Base-by-base conservation (phyloP, 148 eudicot species). In the Chenopodium formosanum region DNA sequence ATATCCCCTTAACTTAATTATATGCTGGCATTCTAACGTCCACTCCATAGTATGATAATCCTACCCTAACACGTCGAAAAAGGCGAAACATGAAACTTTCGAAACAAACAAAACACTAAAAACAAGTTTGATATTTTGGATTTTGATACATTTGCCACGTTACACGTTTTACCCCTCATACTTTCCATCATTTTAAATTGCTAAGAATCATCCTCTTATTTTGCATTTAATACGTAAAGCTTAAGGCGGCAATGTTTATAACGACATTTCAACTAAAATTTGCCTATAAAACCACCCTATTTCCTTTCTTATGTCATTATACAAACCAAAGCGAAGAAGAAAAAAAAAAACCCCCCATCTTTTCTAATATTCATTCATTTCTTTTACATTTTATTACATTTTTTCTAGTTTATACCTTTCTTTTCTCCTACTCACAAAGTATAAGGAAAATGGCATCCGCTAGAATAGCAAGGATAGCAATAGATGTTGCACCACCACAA, bases 401-500 rank as follows among this genome's bases (percentile, higher is more conserved):
- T 5, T 40, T 34, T 34, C 40, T 34, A 34, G 40, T 34, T 31
- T 40, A 0, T 40, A 40, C 44, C 53, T 50, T 3, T 50, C 53
- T 50, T 3, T 10, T 13, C 52, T 13, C 16, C 53, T 50, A 50
- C 53, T 9, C 53, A 50, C 13, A 50, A 50, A 50, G 2, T 50
- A 2, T 16, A 70, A 22, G 46, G 47, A 9, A n/a, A 20, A 46
- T 46, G 56, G 31, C 56, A 20, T 44, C 75, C 9, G 47, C 75
- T 46, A 46, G 75, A n/a, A n/a, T 73, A 47, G 75, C 75, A 73
- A 73, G 75, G 47, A 46, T 73, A 44, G 75, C 75, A 46, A 22
- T 73, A n/a, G 75, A 73, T 46, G 75, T 73, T 46, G 75, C 75
- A 73, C 75, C 75, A 73, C 53, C 75, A 47, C 75, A 22, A 9